Conservation (phyloP, 192 early-diverging fungal species). For the Coemansia sp. region DNA sequence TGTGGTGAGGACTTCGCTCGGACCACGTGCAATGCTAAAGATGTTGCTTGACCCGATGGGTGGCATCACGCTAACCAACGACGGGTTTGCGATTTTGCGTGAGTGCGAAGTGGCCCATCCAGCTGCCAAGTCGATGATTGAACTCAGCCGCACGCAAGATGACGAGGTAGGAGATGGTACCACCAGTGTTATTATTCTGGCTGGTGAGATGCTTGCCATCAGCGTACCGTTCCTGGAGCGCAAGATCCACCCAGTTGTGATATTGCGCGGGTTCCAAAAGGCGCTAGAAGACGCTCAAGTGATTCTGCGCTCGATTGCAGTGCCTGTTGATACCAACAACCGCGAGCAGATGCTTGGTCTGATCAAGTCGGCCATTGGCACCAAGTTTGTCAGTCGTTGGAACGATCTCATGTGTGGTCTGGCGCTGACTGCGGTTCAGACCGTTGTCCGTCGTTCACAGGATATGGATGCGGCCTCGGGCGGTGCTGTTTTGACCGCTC, state of each 20-base stretch:
- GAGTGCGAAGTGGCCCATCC: constrained; percentile 99
- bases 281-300: constrained; percentile 90
- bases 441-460: constrained; percentile 62
- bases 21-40: constrained; percentile 98
- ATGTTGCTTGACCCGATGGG: constrained; percentile 99
- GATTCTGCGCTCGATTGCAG: constrained; percentile 81
- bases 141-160: constrained; percentile 97
- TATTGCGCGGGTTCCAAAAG: constrained; percentile 89
- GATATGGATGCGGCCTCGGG: constrained; percentile 21
- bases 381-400: constrained; percentile 96
- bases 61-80: constrained; percentile 97
- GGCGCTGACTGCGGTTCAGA: constrained; percentile 94
- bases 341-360: constrained; percentile 86
- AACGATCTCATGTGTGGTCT: constrained; percentile 96
- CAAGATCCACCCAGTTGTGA: constrained; percentile 97
- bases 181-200: constrained; percentile 97
- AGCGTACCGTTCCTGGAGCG: constrained; percentile 92
- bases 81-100: constrained; percentile 97
- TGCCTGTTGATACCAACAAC: constrained; percentile 80
- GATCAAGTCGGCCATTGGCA: constrained; percentile 92
- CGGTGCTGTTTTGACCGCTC: constrained; percentile 1
- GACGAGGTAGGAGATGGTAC: constrained; percentile 99
- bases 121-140: constrained; percentile 99
- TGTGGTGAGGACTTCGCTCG: constrained; percentile 97
- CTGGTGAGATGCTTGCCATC: constrained; percentile 92